Base-by-base conservation (phyloP, 2,329 filamentous ascomycete genomes). In the Colletotrichum aenigma region DNA sequence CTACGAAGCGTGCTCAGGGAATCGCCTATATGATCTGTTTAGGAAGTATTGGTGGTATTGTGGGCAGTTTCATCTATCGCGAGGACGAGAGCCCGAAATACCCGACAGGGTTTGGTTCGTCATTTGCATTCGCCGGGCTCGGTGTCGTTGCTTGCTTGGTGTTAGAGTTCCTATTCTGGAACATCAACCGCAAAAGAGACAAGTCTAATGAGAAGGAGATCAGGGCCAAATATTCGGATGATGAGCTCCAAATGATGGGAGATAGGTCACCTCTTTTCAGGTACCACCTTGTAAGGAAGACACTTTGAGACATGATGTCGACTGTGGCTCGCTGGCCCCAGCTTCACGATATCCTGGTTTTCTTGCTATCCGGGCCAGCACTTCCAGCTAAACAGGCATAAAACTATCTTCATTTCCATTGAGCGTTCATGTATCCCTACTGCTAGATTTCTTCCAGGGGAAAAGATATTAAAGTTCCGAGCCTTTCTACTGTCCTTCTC, bases 61-160 rank as follows among this genome's bases (percentile, higher is more conserved):
- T 82, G 3, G 81, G 81, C 6, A 81, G 79, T 4, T 81, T 78
- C 28, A 82, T 82, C 64, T 81, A 80, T 18, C 70, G 79, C 0
- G 79, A 82, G 28, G 74, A 30, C 2, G 80, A 82, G 69, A 79
- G 77, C 6, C 89, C 90, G 0, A 87, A 89, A 86, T 92, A 92
- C 74, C 88, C 78, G 6, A 84, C 83, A 0, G 84, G 84, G 0
- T 86, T 82, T 38, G 83, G 83, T 0, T 77, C 83, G 2, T 80
- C 79, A 2, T 66, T 85, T 52, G 83, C 82, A 2, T 82, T 86
- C 66, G 82, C 78, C 3, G 77, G 70, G 0, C 77, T 76, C 13
- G 82, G 81, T 1, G 77, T 85, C 16, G 28, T 83, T 6, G 79
- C 80, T 4, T 80, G 82, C 0, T 58, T 83, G 2, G 21, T 83